Percentiles rank a stretch among this genome's conserved stretches.
Evolutionary conservation across 306 rosid genomes (phyloP).

Genomic region (Lagenaria siceraria): DNA sequence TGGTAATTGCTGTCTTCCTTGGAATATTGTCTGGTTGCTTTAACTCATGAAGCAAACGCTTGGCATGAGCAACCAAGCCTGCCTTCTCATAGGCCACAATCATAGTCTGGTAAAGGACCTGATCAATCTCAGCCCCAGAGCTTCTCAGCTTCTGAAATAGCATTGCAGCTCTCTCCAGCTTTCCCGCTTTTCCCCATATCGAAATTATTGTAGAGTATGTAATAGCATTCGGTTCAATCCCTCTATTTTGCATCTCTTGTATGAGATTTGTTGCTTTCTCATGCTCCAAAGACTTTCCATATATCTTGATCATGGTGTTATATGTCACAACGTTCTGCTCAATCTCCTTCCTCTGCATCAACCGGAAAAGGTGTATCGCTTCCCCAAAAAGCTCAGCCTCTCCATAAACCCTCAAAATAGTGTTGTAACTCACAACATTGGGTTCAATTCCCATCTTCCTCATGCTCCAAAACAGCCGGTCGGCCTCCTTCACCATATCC

Average conservation of each 20-base stretch:
- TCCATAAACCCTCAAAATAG: constrained; percentile 86
- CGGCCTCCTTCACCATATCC: constrained; percentile 89
- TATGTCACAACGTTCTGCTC: constrained; percentile 75
- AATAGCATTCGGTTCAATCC: constrained; percentile 75
- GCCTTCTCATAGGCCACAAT: constrained; percentile 81
- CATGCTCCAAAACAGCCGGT: constrained; percentile 88
- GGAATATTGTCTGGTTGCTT: constrained; percentile 59
- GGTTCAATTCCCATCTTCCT: constrained; percentile 79
- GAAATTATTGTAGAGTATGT: constrained; percentile 87
- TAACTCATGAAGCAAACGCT: constrained; percentile 79
- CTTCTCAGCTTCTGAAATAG: constrained; percentile 78
- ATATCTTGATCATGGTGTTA: constrained; percentile 82
- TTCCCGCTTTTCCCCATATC: constrained; percentile 91
- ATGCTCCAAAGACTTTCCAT: constrained; percentile 77
- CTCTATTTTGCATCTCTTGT: constrained; percentile 80
- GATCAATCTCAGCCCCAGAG: constrained; percentile 80
- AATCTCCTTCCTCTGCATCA: constrained; percentile 76
- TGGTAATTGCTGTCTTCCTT: constrained; percentile 62
- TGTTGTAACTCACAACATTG: constrained; percentile 75
- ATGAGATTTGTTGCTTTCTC: constrained; percentile 81
- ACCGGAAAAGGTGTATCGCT: constrained; percentile 73
- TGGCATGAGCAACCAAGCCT: constrained; percentile 86
- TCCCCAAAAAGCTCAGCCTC: constrained; percentile 88
- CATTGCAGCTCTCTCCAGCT: constrained; percentile 70
- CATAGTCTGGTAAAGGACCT: constrained; percentile 84